phyloP scores from a whole-genome alignment of 768 basidiomycete species.

The Rhodosporidiobolus sp. region DNA sequence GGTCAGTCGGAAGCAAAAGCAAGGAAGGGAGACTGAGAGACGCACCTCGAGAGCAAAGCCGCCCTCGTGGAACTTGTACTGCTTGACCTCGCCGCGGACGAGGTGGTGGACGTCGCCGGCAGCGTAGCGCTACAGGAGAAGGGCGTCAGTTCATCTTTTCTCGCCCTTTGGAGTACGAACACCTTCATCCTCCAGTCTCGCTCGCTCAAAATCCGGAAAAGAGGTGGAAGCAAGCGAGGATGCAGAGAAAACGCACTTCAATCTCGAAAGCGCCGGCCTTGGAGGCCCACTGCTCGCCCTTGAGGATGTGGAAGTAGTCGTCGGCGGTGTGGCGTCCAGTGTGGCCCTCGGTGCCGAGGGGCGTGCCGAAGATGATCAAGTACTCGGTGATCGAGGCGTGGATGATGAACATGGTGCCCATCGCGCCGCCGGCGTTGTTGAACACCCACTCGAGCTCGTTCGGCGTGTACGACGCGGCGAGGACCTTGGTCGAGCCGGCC shows the following conservation, averaged over 20 bases:
- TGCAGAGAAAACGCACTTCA: constrained; percentile 57
- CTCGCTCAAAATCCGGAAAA: rapidly evolving
- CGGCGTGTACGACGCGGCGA: constrained; percentile 34
- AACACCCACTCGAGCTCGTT: constrained; percentile 79
- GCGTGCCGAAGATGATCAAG: constrained; percentile 70
- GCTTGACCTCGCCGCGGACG: constrained; percentile 78
- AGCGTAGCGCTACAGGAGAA: constrained; percentile 56
- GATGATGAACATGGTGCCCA: constrained; percentile 84
- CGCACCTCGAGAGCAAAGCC: constrained; percentile 80
- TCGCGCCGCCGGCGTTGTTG: constrained; percentile 83
- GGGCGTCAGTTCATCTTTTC: too few species aligned
- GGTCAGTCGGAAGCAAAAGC: not conserved
- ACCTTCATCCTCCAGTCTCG: too few species aligned
- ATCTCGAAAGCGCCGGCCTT: constrained; percentile 71
- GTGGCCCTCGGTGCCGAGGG: constrained; percentile 95
- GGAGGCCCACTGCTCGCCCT: constrained; percentile 94
- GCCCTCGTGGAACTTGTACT: constrained; percentile 96
- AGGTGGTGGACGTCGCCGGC: constrained; percentile 82
- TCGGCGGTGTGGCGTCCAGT: constrained; percentile 90
- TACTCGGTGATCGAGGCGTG: constrained; percentile 97
- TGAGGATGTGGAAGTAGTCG: constrained; percentile 94
- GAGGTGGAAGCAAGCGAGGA: not conserved
- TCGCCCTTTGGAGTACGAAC: too few species aligned
- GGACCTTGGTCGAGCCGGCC: not conserved
- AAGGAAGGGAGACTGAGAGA: not conserved